Evolutionary conservation across 495 filamentous ascomycete species (phyloP).

Genomic region (Clohesyomyces aquaticus): DNA sequence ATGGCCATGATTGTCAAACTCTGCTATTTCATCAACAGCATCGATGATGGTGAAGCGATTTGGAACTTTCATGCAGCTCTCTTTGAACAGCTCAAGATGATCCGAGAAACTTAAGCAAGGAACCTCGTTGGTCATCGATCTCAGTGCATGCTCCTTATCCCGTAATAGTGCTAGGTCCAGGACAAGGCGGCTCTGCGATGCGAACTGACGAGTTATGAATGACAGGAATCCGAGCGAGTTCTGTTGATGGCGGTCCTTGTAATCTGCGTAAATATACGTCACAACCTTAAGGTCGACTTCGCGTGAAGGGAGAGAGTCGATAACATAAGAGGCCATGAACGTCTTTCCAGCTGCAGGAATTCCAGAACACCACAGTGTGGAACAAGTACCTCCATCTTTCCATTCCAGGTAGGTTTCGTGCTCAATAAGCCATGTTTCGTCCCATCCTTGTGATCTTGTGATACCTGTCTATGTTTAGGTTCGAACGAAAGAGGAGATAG

Average conservation of each 20-base stretch:
- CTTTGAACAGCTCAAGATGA: background rate
- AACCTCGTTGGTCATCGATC: background rate
- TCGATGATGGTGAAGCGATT: background rate
- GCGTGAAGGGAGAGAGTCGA: background rate
- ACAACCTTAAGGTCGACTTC: background rate
- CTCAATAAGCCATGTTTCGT: background rate
- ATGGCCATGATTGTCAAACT: background rate
- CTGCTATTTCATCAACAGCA: background rate
- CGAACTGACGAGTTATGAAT: conserved; percentile 4
- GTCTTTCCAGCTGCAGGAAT: conserved; percentile 12
- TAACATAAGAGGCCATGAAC: conserved; percentile 5
- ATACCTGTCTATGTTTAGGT: conserved; percentile 12
- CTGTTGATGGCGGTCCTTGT: conserved; percentile 2
- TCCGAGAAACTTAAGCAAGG: background rate
- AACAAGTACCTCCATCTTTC: background rate
- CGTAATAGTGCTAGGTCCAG: conserved; percentile 1
- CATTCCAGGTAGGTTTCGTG: background rate
- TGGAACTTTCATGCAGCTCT: background rate
- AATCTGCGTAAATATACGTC: conserved; percentile 9
- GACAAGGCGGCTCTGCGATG: conserved; percentile 1
- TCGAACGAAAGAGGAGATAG: conserved; percentile 14
- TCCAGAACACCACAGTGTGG: conserved; percentile 2
- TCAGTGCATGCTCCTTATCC: background rate
- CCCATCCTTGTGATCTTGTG: background rate
- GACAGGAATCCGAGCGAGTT: background rate